Evolutionary conservation across 2,329 filamentous ascomycete genomes (phyloP), one percentile per base, ranked within the genome.

Genomic region (Parasarocladium wereldwijsianum): DNA sequence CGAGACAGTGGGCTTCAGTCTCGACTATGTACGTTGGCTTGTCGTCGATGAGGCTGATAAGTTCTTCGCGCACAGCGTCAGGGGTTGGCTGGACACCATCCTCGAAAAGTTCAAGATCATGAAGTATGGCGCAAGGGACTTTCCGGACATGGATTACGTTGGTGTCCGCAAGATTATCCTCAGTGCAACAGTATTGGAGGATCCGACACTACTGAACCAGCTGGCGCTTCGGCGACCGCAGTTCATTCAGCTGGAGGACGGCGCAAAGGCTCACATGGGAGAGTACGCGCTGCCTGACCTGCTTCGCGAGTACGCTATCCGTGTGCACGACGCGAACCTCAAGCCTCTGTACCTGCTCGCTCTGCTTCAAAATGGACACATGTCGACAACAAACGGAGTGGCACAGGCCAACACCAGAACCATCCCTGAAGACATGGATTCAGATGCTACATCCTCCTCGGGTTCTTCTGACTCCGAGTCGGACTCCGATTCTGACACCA

Each of bases 21-120:
- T 96, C 14, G 70, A 79, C 33, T 66, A 80, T 46, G 62, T 94
- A 4, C 71, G 81, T 36, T 96, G 86, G 85, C 62, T 96, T 1
- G 71, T 94, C 3, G 79, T 94, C 26, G 87, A 96, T 43, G 87
- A 96, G 54, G 90, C 87, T 8, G 87, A 96, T 51, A 84, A 90
- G 46, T 60, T 96, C 9, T 66, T 96, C 5, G 79, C 86, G 24
- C 83, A 96, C 50, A 86, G 80, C 44, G 94, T 90, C 51, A 86
- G 94, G 48, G 80, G 87, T 43, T 94, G 86, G 86, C 62, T 92
- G 3, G 70, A 75, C 23, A 57, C 76, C 1, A 70, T 90, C 6
- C 76, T 83, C 45, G 68, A 75, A 11, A 57, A 60, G 25, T 60
- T 82, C 36, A 61, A 62, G 21, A 51, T 49, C 2, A 49, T 50